Evolutionary conservation across 257 asterid species (phyloP), one percentile per base, ranked within the genome.

Genomic region (Nicotiana paniculata): DNA sequence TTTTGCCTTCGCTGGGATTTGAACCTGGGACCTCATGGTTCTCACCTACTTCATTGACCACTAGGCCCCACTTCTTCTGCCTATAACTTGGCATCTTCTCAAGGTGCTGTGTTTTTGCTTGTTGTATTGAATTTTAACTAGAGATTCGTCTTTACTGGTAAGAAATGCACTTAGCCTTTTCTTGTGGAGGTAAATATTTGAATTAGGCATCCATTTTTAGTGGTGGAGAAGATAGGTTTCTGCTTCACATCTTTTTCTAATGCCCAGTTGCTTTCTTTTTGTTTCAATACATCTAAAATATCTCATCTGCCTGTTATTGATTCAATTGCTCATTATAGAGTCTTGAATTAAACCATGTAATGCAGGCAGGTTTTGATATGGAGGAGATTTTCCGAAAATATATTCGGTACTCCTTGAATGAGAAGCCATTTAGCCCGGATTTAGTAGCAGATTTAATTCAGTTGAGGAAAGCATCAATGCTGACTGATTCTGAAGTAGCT

Each of bases 361-460:
- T 88, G 67, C 97, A 96, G 99, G 90, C 97, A 89, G 97, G 96
- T 53, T 96, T 96, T 91, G 88, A 84, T 82, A 88, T 90, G 92
- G 97, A 89, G 84, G 97, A 93, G 85, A 84, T 96, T 85, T 82
- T 96, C 83, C 92, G 98, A 30, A 96, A 96, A 86, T 96, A 94
- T 86, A 86, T 96, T 81, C 97, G 99, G 57, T 94, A 94, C 82
- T 91, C 83, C 69, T 88, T 96, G 93, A 96, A 96, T 81, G 99
- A 96, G 90, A 94, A 94, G 87, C 98, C 97, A 67, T 96, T 96
- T 83, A 85, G 90, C 89, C 97, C 95, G 66, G 93, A 89, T 39
- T 88, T 94, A 86, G 84, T 94, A 64, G 91, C 92, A 62, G 88
- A 90, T 81, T 84, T 96, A 88, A 94, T 96, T 87, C 97, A 94